Base-by-base conservation (phyloP, 148 eudicot genomes). In the Cornus suecica region DNA sequence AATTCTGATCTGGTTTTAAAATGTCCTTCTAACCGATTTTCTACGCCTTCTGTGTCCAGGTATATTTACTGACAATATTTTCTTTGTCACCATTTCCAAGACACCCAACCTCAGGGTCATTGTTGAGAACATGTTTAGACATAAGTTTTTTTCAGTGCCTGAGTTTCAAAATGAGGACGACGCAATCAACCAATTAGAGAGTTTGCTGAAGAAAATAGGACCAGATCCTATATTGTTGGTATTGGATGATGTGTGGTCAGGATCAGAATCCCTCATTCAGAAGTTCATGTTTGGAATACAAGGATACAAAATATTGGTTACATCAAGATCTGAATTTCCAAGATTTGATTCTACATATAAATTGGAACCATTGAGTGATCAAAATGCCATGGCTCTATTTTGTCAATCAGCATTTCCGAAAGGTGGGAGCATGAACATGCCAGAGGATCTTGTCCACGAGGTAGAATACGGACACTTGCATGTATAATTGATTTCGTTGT, bases 191-290 rank as follows among this genome's bases (percentile, higher is more conserved):
- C 78, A 80, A 66, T 63, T 83, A 24, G 81, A 77, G 67, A n/a
- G n/a, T n/a, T n/a, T n/a, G n/a, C n/a, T n/a, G n/a, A n/a, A n/a
- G n/a, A n/a, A n/a, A n/a, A n/a, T n/a, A n/a, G n/a, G n/a, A n/a
- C n/a, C n/a, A n/a, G n/a, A n/a, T n/a, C n/a, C 72, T 27, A n/a
- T 80, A 24, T 66, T 83, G 68, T 24, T 80, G 27, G 83, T 83
- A 66, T 76, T 83, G 78, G 86, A 83, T 80, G 86, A 83, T 29
- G 81, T 83, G 32, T 77, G 83, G 83, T 61, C 76, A 20, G 79
- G 71, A 27, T 80, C 79, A 30, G 83, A 77, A 60, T 74, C 66
- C 15, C 51, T 77, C 70, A 51, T 80, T 26, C 74, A 71, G 27
- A 15, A 68, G 6, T 69, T 83, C 25, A 27, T 27, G 6, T 70